phyloP scores from a whole-genome alignment of 345 rosid species.

The Fremontodendron californicum region DNA sequence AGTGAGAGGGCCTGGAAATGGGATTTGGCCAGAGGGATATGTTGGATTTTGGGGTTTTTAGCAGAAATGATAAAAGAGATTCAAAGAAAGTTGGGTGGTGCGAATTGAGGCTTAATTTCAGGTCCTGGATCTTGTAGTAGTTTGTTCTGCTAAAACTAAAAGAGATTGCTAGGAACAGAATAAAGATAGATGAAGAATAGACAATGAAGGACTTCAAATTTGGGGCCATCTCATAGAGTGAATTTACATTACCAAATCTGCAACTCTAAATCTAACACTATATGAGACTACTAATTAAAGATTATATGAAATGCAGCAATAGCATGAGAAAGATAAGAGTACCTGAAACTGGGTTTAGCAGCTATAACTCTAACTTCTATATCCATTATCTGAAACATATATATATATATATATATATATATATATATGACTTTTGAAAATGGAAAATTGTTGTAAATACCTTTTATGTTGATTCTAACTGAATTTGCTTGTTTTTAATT shows the following conservation, averaged over 20 bases:
- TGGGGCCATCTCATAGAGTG: conserved; percentile 11
- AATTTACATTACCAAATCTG: not conserved
- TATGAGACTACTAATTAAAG: not conserved
- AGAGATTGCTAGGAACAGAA: conserved; percentile 46
- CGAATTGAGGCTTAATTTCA: conserved; percentile 33
- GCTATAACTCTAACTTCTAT: not conserved
- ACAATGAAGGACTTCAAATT: conserved; percentile 33
- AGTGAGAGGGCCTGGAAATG: conserved; percentile 29
- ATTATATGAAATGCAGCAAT: not conserved
- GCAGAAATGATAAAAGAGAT: not conserved
- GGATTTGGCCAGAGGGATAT: not conserved
- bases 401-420: too few relatives aligned
- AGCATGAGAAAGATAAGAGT: not conserved
- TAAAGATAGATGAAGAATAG: conserved; percentile 33
- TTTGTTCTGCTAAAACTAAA: conserved; percentile 34
- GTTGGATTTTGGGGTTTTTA: not conserved
- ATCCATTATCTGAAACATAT: not conserved
- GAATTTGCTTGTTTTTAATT: not conserved
- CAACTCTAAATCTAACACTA: not conserved
- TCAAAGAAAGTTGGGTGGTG: not conserved
- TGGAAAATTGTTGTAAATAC: not conserved
- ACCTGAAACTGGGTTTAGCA: conserved; percentile 2
- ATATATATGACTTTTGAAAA: not conserved
- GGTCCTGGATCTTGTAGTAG: conserved; percentile 31
- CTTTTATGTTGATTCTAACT: not conserved